Evolutionary conservation across 1,284 basidiomycete genomes (phyloP).

Genomic region (Ustanciosporium gigantosporum): DNA sequence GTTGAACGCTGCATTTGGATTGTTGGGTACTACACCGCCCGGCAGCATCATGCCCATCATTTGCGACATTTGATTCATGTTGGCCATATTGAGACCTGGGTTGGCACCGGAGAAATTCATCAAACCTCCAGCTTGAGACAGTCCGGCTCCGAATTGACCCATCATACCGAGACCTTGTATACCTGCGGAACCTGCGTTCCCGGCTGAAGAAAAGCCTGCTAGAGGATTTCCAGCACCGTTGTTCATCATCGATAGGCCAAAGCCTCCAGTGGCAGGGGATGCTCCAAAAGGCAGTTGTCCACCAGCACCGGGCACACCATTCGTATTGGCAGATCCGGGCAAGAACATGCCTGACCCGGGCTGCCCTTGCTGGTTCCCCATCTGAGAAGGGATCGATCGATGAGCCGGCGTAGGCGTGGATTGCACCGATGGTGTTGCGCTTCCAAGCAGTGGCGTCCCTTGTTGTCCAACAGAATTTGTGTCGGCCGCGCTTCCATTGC

Average conservation of each 20-base stretch:
- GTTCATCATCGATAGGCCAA: constrained; percentile 30
- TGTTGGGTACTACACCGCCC: background rate
- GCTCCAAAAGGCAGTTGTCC: too few species aligned
- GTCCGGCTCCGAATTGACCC: constrained; percentile 8
- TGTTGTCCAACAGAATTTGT: too few species aligned
- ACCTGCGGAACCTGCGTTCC: too few species aligned
- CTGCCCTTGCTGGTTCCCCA: constrained; percentile 2
- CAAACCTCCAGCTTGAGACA: background rate
- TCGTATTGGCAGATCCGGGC: background rate
- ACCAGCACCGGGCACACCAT: too few species aligned
- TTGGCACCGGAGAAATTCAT: constrained; percentile 6
- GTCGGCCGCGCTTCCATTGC: background rate
- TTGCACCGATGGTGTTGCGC: constrained; percentile 30
- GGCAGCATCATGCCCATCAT: constrained; percentile 33
- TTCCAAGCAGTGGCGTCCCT: constrained; percentile 25
- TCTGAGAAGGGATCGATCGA: constrained; percentile 26
- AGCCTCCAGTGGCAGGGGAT: too few species aligned
- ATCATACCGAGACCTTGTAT: constrained; percentile 27
- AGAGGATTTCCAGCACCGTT: too few species aligned
- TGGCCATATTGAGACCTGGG: background rate
- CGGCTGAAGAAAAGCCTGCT: too few species aligned
- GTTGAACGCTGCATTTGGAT: background rate
- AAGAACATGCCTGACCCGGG: background rate
- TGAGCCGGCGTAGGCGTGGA: constrained; percentile 35
- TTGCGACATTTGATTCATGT: constrained; percentile 24